Evolutionary conservation across 768 basidiomycete species (phyloP), one percentile per base, ranked within the genome.

Genomic region (Albatrellus ellisii): DNA sequence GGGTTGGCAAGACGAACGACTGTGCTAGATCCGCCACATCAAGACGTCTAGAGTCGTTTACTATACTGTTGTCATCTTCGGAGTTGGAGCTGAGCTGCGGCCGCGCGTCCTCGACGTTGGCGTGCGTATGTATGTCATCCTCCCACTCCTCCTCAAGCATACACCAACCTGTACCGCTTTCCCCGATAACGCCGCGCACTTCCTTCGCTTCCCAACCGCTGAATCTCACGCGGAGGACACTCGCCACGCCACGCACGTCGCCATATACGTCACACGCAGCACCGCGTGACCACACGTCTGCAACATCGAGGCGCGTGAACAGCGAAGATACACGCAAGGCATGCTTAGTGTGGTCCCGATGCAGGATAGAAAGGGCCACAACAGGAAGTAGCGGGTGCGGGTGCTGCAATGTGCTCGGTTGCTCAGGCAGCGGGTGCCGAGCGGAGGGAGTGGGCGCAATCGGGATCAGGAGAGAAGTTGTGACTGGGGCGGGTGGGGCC

Each of bases 111-210:
- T 45, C 44, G 26, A 27, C 22, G 17, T 40, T 47, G 7, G 25
- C 24, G 12, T 31, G 25, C 9, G 22, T 26, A 15, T 44, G 31
- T 46, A 46, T 32, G 25, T 54, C 29, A n/a, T 46, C 51, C 25
- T 52, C 61, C 2, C 50, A 36, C 17, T 59, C 56, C 52, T 86
- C 83, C 53, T 84, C 75, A 14, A 88, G 57, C 0, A 68, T 65
- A 59, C 83, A 88, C 85, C 86, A 89, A 0, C 77, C 79, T 6
- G 66, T 71, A 14, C 77, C 73, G 24, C 73, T 75, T 54, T 82
- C 75, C 10, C 86, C 86, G 10, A 87, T 67, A 15, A 86, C 67
- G 36, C 69, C 59, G 32, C 79, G 64, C 6, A 88, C 82, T 36
- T 74, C 71, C 9, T 63, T 62, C 49, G 71, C 71, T 3, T 72